These are phyloP conservation scores for Plasmopara viticola DNA, from an alignment of 352 stramenopile species.

Conservation along the genomic window DNA sequence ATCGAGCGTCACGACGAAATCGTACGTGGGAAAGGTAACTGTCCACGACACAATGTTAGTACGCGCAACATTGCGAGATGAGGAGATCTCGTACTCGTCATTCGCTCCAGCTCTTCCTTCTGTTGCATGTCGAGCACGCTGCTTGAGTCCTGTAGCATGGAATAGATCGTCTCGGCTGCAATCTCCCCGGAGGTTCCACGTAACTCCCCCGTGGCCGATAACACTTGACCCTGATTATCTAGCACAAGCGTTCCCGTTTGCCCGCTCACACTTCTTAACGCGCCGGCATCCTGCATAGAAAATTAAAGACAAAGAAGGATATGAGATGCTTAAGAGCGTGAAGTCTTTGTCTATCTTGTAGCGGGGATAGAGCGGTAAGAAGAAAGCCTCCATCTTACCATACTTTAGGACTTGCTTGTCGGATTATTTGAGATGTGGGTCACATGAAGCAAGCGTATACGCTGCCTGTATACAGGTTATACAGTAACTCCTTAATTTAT, in stretches of 20 bases:
- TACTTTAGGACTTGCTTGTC: not conserved
- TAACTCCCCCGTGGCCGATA: constrained; percentile 59
- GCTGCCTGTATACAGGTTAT: no score
- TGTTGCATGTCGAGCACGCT: constrained; percentile 45
- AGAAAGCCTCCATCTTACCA: no score
- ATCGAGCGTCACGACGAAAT: constrained; percentile 66
- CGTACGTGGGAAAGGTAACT: constrained; percentile 64
- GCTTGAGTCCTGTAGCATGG: constrained; percentile 62
- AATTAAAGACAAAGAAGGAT: constrained; percentile 1
- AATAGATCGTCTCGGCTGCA: constrained; percentile 52
- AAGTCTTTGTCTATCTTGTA: not conserved
- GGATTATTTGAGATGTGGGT: not conserved
- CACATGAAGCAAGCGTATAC: not conserved
- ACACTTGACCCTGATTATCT: constrained; percentile 47
- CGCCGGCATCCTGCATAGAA: constrained; percentile 40
- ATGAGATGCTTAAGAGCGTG: not conserved
- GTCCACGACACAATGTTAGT: not conserved
- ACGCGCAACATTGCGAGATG: not conserved
- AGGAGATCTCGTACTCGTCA: constrained; percentile 38
- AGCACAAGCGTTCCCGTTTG: constrained; percentile 64
- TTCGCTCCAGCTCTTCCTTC: constrained; percentile 55
- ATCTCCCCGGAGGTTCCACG: constrained; percentile 40
- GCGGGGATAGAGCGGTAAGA: constrained; percentile 4
- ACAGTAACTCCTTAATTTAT: no score
- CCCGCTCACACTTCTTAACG: constrained; percentile 36